phyloP scores from a whole-genome alignment of 2,329 filamentous ascomycete species.

The Albophoma yamanashiensis region DNA sequence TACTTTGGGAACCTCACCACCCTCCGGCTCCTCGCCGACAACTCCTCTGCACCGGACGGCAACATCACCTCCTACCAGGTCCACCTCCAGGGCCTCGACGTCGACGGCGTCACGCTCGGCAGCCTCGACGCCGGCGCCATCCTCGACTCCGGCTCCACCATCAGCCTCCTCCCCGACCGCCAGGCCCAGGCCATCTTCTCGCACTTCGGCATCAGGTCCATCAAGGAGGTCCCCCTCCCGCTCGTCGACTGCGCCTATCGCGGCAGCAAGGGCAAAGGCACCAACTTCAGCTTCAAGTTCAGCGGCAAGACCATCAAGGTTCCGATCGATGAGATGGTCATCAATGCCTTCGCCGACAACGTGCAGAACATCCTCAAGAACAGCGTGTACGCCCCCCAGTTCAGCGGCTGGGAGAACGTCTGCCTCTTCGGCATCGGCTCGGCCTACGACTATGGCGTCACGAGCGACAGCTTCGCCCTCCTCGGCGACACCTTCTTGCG shows the following conservation, averaged over 20 bases:
- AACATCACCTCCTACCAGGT: slow-evolving; percentile 28
- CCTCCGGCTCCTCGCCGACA: slow-evolving; percentile 33
- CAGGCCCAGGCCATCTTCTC: slow-evolving; percentile 40
- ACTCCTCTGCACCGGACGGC: slow-evolving; percentile 22
- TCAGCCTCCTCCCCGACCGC: slow-evolving; percentile 56
- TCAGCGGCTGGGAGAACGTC: slow-evolving; percentile 27
- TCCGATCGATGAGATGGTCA: slow-evolving; percentile 40
- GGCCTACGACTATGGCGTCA: slow-evolving; percentile 20
- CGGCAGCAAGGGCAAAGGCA: slow-evolving; percentile 28
- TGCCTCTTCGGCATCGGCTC: slow-evolving; percentile 47
- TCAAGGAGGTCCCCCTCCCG: slow-evolving; percentile 29
- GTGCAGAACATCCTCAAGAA: slow-evolving; percentile 31
- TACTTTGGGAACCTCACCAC: slow-evolving; percentile 43
- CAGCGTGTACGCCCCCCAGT: slow-evolving; percentile 16
- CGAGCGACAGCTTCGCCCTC: slow-evolving; percentile 25
- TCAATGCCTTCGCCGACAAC: slow-evolving; percentile 30
- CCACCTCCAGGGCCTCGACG: slow-evolving; percentile 26
- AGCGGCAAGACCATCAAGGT: slow-evolving; percentile 36
- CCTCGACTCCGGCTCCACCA: slow-evolving; percentile 63
- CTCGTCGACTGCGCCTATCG: slow-evolving; percentile 42
- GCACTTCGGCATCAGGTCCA: slow-evolving; percentile 40
- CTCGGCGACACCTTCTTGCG: slow-evolving; percentile 49
- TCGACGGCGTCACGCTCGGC: slow-evolving; percentile 20
- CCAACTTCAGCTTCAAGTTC: slow-evolving; percentile 42
- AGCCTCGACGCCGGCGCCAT: slow-evolving; percentile 43